Conservation (phyloP, 2,329 filamentous ascomycete genomes). For the Colletotrichum gloeosporioides region DNA sequence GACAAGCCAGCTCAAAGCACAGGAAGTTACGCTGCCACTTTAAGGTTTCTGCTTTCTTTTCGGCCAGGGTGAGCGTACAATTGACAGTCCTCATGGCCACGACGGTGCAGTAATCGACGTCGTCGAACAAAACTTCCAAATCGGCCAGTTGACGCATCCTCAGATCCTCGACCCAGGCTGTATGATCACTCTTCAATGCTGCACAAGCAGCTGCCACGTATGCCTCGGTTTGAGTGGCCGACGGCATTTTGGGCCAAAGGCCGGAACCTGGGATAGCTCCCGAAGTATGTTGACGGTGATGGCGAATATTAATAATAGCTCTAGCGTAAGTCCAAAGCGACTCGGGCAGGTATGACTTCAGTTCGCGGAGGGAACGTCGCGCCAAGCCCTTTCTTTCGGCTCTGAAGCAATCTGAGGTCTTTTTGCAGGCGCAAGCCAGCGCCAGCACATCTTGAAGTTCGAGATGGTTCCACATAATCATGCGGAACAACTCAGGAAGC, state of each 20-base stretch:
- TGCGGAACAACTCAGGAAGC: not conserved
- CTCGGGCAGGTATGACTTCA: not conserved
- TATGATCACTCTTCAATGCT: not conserved
- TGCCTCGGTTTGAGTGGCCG: not conserved
- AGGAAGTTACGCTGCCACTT: not conserved
- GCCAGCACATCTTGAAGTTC: not conserved
- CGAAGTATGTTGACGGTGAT: not conserved
- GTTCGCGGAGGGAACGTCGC: not conserved
- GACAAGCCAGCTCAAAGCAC: not conserved
- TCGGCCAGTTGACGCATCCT: not conserved
- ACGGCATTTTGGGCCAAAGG: not conserved
- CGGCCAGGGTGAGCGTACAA: not conserved
- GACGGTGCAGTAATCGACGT: not conserved
- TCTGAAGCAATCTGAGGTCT: not conserved
- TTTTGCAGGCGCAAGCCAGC: not conserved
- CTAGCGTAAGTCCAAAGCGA: not conserved
- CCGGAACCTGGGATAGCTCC: not conserved
- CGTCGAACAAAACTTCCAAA: not conserved
- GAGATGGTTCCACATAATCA: not conserved
- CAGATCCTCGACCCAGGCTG: not conserved
- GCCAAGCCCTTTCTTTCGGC: not conserved
- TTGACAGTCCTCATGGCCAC: not conserved
- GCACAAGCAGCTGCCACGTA: not conserved
- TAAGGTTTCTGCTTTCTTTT: not conserved
- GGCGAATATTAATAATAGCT: not conserved